Conservation (phyloP, 2,329 filamentous ascomycete genomes). For the Phyllosticta paracitricarpa region DNA sequence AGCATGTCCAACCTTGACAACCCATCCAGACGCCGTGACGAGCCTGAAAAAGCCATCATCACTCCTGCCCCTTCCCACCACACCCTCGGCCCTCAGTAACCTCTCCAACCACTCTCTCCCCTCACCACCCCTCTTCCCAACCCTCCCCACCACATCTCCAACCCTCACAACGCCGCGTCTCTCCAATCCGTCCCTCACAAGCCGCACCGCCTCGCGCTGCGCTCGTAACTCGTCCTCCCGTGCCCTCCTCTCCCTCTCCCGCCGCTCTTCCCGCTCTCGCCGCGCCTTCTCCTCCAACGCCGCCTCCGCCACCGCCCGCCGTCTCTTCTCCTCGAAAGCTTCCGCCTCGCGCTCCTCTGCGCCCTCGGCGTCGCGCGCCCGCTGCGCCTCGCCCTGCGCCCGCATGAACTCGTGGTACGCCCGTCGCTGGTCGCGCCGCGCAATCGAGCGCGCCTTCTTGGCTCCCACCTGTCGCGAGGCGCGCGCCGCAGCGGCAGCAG, state of each 20-base stretch:
- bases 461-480: slow-evolving; percentile 32
- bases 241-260: slow-evolving; percentile 29
- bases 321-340: slow-evolving; percentile 30
- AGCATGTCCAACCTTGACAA: slow-evolving; percentile 29
- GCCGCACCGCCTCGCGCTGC: slow-evolving; percentile 22
- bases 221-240: slow-evolving; percentile 24
- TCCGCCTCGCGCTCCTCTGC: slow-evolving; percentile 36
- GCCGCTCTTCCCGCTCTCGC: slow-evolving; percentile 28
- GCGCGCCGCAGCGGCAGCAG: slow-evolving; percentile 18
- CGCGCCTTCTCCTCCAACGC: slow-evolving; percentile 32
- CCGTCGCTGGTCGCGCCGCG: slow-evolving; percentile 32
- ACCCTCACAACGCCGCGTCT: slow-evolving; percentile 23
- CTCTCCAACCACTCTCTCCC: slow-evolving; percentile 32
- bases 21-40: slow-evolving; percentile 35
- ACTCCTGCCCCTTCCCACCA: slow-evolving; percentile 21
- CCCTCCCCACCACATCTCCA: slow-evolving; percentile 29
- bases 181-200: slow-evolving; percentile 19
- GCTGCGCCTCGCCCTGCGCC: slow-evolving; percentile 37
- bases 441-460: slow-evolving; percentile 41
- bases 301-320: slow-evolving; percentile 33
- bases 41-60: slow-evolving; percentile 23
- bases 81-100: slow-evolving; percentile 31
- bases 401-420: slow-evolving; percentile 42
- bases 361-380: slow-evolving; percentile 32
- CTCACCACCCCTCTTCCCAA: slow-evolving; percentile 26